These are phyloP conservation scores for Kentomonas sorsogonicus DNA, from an alignment of 208 protist genomes.

Conservation along the genomic window DNA sequence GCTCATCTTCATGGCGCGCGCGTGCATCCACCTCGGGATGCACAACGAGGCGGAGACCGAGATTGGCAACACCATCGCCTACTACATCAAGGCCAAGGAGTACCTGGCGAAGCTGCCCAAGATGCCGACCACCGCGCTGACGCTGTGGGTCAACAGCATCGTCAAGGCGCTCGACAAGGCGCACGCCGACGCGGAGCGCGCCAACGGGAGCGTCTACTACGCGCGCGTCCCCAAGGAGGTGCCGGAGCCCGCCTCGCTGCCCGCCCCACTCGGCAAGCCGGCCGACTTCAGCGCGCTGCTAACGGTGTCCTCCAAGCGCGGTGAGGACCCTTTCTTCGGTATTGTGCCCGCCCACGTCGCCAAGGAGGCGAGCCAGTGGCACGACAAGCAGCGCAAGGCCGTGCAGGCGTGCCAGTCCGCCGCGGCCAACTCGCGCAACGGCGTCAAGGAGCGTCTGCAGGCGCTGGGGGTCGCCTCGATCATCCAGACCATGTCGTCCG, in stretches of 20 bases:
- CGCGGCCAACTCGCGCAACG: conserved; percentile 27
- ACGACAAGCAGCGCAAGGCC: conserved; percentile 50
- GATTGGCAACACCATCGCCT: conserved; percentile 59
- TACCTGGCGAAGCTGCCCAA: conserved; percentile 46
- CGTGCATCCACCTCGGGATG: conserved; percentile 60
- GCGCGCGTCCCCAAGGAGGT: conserved; percentile 68
- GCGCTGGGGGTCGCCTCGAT: conserved; percentile 46
- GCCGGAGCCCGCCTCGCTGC: conserved; percentile 39
- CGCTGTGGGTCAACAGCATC: conserved; percentile 60
- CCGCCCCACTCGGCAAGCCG: conserved; percentile 51
- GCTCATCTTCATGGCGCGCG: conserved; percentile 57
- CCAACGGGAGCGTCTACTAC: conserved; percentile 79
- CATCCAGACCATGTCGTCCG: conserved; percentile 57
- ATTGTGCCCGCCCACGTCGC: conserved; percentile 79
- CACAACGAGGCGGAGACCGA: conserved; percentile 32
- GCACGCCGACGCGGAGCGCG: conserved; percentile 51
- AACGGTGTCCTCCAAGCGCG: conserved; percentile 48
- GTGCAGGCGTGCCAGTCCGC: conserved; percentile 36
- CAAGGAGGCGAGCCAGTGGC: conserved; percentile 35
- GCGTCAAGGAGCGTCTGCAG: conserved; percentile 32
- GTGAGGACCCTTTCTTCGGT: conserved; percentile 81
- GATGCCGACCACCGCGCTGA: conserved; percentile 35
- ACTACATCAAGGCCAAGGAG: conserved; percentile 60
- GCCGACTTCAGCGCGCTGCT: conserved; percentile 49
- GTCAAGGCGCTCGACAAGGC: conserved; percentile 51